Evolutionary conservation across 805 yeast genomes (phyloP).

Genomic region (Komagataella pseudopastoris): DNA sequence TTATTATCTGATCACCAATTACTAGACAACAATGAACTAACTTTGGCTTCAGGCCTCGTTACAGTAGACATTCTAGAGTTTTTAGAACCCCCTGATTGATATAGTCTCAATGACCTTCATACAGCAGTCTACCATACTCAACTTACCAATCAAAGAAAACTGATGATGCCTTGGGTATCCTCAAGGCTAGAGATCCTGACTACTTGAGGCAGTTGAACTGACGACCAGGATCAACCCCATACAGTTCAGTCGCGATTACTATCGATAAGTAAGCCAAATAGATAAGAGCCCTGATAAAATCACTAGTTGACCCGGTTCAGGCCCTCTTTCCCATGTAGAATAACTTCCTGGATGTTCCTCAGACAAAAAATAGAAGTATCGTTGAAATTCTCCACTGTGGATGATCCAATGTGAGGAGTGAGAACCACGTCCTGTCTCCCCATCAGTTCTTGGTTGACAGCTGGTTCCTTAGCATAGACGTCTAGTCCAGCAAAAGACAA

Average conservation of each 20-base stretch:
- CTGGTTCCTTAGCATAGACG: constrained; percentile 56
- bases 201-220: not conserved
- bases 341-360: constrained; percentile 35
- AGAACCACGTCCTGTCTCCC: constrained; percentile 49
- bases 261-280: not conserved
- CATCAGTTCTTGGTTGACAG: constrained; percentile 31
- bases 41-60: too few relatives aligned
- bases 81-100: too few relatives aligned
- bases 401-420: constrained; percentile 64
- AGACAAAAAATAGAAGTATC: constrained; percentile 39
- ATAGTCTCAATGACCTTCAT: too few relatives aligned
- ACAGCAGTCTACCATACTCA: too few relatives aligned
- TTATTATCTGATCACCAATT: too few relatives aligned
- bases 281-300: not conserved
- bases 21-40: too few relatives aligned
- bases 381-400: constrained; percentile 42
- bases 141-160: too few relatives aligned
- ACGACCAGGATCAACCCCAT: not conserved
- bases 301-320: not conserved
- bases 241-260: not conserved
- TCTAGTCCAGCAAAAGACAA: constrained; percentile 60
- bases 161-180: too few relatives aligned
- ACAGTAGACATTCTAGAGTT: too few relatives aligned
- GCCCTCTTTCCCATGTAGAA: constrained; percentile 17
- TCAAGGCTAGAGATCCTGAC: not conserved